Conservation (phyloP, 768 basidiomycete species). For the Obba rivulosa region DNA sequence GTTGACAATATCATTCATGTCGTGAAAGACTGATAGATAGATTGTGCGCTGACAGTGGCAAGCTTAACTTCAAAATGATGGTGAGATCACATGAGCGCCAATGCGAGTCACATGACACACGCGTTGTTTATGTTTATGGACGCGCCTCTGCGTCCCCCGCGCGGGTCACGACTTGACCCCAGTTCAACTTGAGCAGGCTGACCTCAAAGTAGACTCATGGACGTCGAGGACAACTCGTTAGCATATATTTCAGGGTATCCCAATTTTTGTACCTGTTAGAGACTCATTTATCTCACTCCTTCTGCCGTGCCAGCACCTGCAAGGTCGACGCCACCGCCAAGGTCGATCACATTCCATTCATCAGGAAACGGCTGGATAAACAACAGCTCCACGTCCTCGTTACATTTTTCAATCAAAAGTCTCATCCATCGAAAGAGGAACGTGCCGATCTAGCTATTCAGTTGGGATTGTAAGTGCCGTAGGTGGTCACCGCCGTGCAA, state of each 20-base stretch:
- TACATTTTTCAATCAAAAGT: slow-evolving; percentile 27
- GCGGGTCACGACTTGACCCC: too few relatives aligned
- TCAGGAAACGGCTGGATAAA: slow-evolving; percentile 20
- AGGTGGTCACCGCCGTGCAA: background rate
- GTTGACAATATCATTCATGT: too few relatives aligned
- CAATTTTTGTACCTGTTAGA: too few relatives aligned
- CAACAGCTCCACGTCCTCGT: slow-evolving; percentile 32
- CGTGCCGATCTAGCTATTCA: slow-evolving; percentile 34
- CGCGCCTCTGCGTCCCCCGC: slow-evolving; percentile 5
- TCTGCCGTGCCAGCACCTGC: slow-evolving; percentile 2
- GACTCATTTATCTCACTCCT: background rate
- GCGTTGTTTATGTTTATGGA: slow-evolving; percentile 18
- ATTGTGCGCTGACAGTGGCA: too few relatives aligned
- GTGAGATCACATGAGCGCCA: slow-evolving; percentile 7
- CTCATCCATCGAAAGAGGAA: slow-evolving; percentile 39
- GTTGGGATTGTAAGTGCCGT: slow-evolving; percentile 30
- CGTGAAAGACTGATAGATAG: too few relatives aligned
- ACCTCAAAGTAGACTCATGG: too few relatives aligned
- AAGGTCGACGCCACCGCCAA: slow-evolving; percentile 7
- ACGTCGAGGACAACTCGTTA: too few relatives aligned
- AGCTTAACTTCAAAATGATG: too few relatives aligned
- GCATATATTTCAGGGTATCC: too few relatives aligned
- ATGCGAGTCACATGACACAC: slow-evolving; percentile 3
- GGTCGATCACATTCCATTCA: slow-evolving; percentile 11
- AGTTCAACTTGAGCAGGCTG: too few relatives aligned